phyloP scores from a whole-genome alignment of 1,139 yeast genomes.

The Pneumocystis wakefieldiae region DNA sequence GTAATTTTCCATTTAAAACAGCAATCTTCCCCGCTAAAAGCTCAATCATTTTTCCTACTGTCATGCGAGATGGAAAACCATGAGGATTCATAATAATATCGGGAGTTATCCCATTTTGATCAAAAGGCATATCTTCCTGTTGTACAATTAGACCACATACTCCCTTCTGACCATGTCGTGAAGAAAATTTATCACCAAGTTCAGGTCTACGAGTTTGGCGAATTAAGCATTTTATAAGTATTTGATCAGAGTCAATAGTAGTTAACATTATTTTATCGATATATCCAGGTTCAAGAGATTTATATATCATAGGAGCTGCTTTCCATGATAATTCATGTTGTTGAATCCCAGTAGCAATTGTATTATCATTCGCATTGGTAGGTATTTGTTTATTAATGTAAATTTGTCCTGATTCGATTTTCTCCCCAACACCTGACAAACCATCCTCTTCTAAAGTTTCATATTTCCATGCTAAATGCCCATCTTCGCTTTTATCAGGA shows the following conservation, averaged over 20 bases:
- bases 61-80: constrained; percentile 99
- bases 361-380: constrained; percentile 62
- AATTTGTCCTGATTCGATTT: constrained; percentile 82
- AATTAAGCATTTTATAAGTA: constrained; percentile 73
- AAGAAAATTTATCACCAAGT: constrained; percentile 90
- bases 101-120: constrained; percentile 77
- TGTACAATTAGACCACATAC: constrained; percentile 95
- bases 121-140: constrained; percentile 92
- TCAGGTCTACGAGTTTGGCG: constrained; percentile 98
- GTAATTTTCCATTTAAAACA: constrained; percentile 76
- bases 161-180: constrained; percentile 97
- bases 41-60: constrained; percentile 97
- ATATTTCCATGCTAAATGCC: constrained; percentile 75
- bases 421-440: constrained; percentile 87
- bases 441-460: constrained; percentile 86
- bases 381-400: constrained; percentile 90
- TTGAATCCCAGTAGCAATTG: constrained; percentile 20
- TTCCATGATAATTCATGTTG: constrained; percentile 42
- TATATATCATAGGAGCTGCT: constrained; percentile 81
- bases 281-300: constrained; percentile 90
- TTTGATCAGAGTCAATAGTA: constrained; percentile 87
- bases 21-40: constrained; percentile 95
- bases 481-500: constrained; percentile 23
- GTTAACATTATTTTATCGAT: constrained; percentile 97
- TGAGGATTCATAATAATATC: constrained; percentile 98